Evolutionary conservation across 176 grass and related monocot genomes (phyloP).

Genomic region (Oryza brachyantha): DNA sequence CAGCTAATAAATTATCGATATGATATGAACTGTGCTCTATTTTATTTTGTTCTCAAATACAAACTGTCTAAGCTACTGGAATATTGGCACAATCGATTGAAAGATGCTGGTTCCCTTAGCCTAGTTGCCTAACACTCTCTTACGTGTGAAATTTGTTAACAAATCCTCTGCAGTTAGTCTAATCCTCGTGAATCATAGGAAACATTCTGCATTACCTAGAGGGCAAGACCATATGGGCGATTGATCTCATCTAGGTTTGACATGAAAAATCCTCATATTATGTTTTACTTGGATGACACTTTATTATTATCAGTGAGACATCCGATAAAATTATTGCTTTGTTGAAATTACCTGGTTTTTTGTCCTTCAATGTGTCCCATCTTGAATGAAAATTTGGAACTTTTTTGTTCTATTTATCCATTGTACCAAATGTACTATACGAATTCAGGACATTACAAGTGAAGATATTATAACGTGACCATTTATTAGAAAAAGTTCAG

Average conservation of each 20-base stretch:
- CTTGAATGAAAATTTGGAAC: background rate
- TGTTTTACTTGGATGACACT: background rate
- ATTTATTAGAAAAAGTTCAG: background rate
- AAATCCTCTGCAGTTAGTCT: background rate
- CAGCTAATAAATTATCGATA: background rate
- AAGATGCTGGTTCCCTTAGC: background rate
- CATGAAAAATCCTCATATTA: background rate
- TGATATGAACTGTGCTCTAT: background rate
- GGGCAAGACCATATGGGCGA: background rate
- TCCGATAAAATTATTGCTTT: background rate
- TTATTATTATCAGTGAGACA: background rate
- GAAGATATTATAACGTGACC: background rate
- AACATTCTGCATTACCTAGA: background rate
- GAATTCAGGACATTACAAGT: background rate
- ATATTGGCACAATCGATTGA: background rate
- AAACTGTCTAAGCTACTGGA: background rate
- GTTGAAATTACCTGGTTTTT: background rate
- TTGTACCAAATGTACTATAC: background rate
- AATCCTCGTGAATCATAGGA: background rate
- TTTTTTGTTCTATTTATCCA: background rate
- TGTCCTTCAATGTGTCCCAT: background rate
- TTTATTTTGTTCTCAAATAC: background rate
- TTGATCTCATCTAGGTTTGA: background rate
- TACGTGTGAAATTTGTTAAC: background rate
- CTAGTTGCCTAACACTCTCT: background rate